Conservation (phyloP, 345 rosid genomes). For the Eucalyptus curtisii region DNA sequence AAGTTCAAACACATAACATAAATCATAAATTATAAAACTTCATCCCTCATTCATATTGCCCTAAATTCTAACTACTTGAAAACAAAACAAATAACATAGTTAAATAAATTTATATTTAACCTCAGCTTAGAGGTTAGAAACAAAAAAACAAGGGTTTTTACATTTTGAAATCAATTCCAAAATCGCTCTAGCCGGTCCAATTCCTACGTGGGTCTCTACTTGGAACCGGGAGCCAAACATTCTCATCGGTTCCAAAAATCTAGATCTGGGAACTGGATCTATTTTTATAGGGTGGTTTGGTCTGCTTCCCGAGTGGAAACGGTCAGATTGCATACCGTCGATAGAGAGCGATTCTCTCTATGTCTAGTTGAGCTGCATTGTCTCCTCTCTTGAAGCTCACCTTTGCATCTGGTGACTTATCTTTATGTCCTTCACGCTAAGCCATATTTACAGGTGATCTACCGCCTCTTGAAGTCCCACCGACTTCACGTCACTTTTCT, state of each 20-base stretch:
- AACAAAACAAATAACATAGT: background rate
- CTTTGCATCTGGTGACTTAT: background rate
- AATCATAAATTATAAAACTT: background rate
- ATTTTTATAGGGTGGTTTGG: too few species aligned
- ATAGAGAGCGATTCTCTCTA: background rate
- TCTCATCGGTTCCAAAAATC: too few species aligned
- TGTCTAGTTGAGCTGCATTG: background rate
- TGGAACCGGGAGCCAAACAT: accelerated
- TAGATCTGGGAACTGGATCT: accelerated
- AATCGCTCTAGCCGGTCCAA: accelerated
- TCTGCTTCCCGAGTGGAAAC: too few species aligned
- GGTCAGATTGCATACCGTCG: too few species aligned
- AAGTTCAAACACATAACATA: accelerated
- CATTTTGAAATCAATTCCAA: accelerated
- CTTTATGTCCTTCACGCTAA: background rate
- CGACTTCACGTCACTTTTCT: background rate
- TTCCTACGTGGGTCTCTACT: accelerated
- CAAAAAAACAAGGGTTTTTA: accelerated
- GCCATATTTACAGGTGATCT: background rate
- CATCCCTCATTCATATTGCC: background rate
- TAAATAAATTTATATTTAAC: too few species aligned
- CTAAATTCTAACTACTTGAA: background rate
- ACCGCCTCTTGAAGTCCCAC: background rate
- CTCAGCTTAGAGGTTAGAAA: background rate
- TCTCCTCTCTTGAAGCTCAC: background rate